A percentile compares a stretch with the other conserved stretches of the same genome.
Conservation (phyloP, 2,329 filamentous ascomycete species). For the Bipolaris sorokiniana region DNA sequence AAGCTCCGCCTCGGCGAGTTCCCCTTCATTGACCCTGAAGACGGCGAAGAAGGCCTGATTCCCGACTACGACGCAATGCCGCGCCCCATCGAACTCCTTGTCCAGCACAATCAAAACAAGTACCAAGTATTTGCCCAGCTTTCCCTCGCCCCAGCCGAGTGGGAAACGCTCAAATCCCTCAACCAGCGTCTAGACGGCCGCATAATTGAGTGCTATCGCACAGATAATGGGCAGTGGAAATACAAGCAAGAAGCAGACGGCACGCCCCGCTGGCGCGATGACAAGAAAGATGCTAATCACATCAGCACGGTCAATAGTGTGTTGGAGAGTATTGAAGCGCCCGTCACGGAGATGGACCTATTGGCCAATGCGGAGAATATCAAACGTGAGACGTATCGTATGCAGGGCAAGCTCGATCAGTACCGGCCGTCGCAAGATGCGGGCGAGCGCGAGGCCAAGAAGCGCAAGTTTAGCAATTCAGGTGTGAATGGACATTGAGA, state of each 20-base stretch:
- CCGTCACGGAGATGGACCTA: slow-evolving; percentile 82
- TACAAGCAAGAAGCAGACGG: slow-evolving; percentile 61
- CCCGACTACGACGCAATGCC: slow-evolving; percentile 83
- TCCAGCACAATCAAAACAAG: slow-evolving; percentile 67
- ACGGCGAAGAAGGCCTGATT: slow-evolving; percentile 69
- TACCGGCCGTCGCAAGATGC: slow-evolving; percentile 25
- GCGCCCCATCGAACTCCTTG: slow-evolving; percentile 68
- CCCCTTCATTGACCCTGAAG: slow-evolving; percentile 69
- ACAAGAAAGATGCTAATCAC: slow-evolving; percentile 92
- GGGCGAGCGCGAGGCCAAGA: slow-evolving; percentile 38
- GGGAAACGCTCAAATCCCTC: slow-evolving; percentile 78
- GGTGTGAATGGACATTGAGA: slow-evolving; percentile 10
- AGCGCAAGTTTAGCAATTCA: slow-evolving; percentile 38
- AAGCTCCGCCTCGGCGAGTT: slow-evolving; percentile 76
- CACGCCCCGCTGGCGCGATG: slow-evolving; percentile 81
- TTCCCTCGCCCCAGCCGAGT: slow-evolving; percentile 75
- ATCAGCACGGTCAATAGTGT: slow-evolving; percentile 83
- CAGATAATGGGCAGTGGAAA: slow-evolving; percentile 77
- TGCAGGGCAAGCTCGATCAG: slow-evolving; percentile 53
- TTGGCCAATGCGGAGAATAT: slow-evolving; percentile 72
- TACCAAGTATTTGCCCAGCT: slow-evolving; percentile 72
- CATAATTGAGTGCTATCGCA: slow-evolving; percentile 89
- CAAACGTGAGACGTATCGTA: slow-evolving; percentile 76
- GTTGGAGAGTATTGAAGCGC: slow-evolving; percentile 85
- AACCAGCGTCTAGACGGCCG: slow-evolving; percentile 80